These are phyloP conservation scores for Botrytis pseudocinerea DNA, from an alignment of 2,329 filamentous ascomycete genomes.

Conservation along the genomic window DNA sequence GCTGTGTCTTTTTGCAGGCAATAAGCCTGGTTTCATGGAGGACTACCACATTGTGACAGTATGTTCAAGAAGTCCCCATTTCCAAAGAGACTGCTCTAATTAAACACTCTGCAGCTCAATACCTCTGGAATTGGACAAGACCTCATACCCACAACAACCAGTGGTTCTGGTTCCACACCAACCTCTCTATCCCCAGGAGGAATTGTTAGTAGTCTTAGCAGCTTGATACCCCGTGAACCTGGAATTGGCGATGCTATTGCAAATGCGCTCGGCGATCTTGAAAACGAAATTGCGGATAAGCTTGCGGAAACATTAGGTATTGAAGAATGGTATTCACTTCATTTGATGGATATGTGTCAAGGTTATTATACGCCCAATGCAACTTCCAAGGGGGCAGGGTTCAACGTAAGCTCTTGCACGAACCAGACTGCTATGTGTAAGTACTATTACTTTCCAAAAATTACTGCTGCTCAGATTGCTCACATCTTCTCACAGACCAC, in stretches of 20 bases:
- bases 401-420: conserved; percentile 57
- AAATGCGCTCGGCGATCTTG: conserved; percentile 39
- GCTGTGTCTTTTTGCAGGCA: conserved; percentile 62
- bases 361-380: conserved; percentile 44
- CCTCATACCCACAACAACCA: conserved; percentile 34
- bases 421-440: conserved; percentile 53
- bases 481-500: conserved; percentile 38
- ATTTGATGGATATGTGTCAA: conserved; percentile 61
- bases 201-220: conserved; percentile 46
- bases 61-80: conserved; percentile 30
- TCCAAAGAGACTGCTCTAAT: conserved; percentile 10
- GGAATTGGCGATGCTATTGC: conserved; percentile 42
- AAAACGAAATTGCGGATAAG: conserved; percentile 40
- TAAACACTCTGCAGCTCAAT: conserved; percentile 49
- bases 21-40: conserved; percentile 56
- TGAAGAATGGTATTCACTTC: conserved; percentile 61
- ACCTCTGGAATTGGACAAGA: conserved; percentile 53
- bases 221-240: conserved; percentile 37
- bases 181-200: conserved; percentile 37
- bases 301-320: conserved; percentile 53
- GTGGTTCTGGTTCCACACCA: conserved; percentile 30
- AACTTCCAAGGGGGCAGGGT: conserved; percentile 44
- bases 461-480: neutral
- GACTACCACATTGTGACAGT: conserved; percentile 58
- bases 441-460: conserved; percentile 5